Evolutionary conservation across 2,329 filamentous ascomycete species (phyloP).

Genomic region (Talaromyces piceae): DNA sequence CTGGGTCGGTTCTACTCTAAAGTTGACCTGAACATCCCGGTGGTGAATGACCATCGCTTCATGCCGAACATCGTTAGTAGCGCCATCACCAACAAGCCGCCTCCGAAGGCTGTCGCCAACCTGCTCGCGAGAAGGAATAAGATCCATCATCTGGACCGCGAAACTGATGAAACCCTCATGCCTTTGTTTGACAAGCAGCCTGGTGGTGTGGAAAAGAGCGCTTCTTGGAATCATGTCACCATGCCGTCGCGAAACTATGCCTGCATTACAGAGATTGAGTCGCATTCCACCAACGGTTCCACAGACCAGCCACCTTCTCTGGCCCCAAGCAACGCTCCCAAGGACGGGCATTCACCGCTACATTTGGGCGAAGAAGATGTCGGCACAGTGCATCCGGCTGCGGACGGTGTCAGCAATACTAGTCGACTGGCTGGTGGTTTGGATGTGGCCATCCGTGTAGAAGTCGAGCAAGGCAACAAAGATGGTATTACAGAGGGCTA

Average conservation of each 20-base stretch:
- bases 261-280: conserved; percentile 49
- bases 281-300: conserved; percentile 19
- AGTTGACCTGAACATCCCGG: conserved; percentile 48
- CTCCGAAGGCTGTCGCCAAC: conserved; percentile 58
- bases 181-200: conserved; percentile 57
- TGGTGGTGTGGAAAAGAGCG: conserved; percentile 54
- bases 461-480: conserved; percentile 38
- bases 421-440: conserved; percentile 36
- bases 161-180: conserved; percentile 59
- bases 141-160: conserved; percentile 55
- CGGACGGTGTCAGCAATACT: conserved; percentile 38
- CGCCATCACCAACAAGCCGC: conserved; percentile 62
- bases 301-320: conserved; percentile 5
- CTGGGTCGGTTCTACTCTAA: conserved; percentile 59
- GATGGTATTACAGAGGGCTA: conserved; percentile 40
- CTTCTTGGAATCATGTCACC: conserved; percentile 70
- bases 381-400: conserved; percentile 70
- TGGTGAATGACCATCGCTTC: conserved; percentile 54
- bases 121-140: conserved; percentile 57
- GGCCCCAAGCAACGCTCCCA: conserved; percentile 28
- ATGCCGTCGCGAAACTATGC: conserved; percentile 66
- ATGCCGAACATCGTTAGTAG: conserved; percentile 59
- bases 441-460: conserved; percentile 40
- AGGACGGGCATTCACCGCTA: conserved; percentile 63
- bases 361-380: conserved; percentile 70